A percentile compares a stretch with the other conserved stretches of the same genome.
phyloP scores from a whole-genome alignment of 2,329 filamentous ascomycete genomes.

The Talaromyces sp. region DNA sequence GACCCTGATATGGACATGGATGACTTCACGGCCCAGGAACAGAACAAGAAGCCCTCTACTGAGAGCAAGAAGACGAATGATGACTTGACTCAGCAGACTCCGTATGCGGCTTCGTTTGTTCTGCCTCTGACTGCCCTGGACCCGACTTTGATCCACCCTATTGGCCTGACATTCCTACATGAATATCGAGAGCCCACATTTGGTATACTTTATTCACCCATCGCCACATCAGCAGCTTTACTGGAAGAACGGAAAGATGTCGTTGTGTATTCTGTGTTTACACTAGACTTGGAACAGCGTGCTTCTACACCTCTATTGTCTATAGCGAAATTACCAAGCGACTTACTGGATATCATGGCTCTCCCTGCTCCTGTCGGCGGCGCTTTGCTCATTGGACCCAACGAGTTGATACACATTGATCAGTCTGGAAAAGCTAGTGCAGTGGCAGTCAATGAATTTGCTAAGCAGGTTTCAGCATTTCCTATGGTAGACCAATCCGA shows the following conservation, averaged over 20 bases:
- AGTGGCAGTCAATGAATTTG: constrained; percentile 87
- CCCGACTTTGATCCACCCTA: constrained; percentile 77
- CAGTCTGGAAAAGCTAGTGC: constrained; percentile 92
- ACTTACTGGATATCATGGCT: constrained; percentile 77
- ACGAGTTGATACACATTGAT: constrained; percentile 92
- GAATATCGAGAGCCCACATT: constrained; percentile 98
- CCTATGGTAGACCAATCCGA: constrained; percentile 81
- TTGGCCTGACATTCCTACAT: constrained; percentile 89
- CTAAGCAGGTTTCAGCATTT: constrained; percentile 77
- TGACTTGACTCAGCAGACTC: constrained; percentile 51
- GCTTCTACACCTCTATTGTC: constrained; percentile 91
- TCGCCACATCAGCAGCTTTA: constrained; percentile 69
- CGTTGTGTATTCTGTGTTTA: constrained; percentile 89
- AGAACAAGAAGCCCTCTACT: constrained; percentile 25
- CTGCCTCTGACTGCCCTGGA: constrained; percentile 85
- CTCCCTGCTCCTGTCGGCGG: constrained; percentile 84
- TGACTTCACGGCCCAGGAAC: constrained; percentile 43
- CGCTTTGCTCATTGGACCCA: constrained; percentile 77
- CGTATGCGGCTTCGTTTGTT: constrained; percentile 89
- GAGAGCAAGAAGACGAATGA: constrained; percentile 39
- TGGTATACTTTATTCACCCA: constrained; percentile 80
- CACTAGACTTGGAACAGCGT: constrained; percentile 85
- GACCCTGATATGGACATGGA: constrained; percentile 69
- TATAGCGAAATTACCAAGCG: constrained; percentile 78
- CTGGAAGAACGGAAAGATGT: constrained; percentile 75